Evolutionary conservation across 352 stramenopile species (phyloP).

Genomic region (Hyaloperonospora brassicae): DNA sequence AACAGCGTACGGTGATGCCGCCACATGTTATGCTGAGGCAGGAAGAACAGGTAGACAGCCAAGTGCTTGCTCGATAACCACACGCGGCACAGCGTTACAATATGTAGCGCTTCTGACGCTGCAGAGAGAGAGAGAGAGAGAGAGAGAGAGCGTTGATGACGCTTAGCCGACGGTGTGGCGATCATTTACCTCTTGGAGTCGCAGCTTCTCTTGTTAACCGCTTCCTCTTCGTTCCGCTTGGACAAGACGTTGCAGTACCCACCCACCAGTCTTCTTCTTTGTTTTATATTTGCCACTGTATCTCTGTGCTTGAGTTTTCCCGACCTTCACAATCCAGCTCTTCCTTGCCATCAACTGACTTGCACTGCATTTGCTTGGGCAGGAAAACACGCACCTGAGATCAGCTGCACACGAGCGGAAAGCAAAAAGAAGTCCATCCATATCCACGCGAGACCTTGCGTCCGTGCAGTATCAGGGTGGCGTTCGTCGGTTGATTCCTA

Average conservation of each 20-base stretch:
- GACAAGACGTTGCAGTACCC: slow-evolving; percentile 29
- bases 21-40: no score
- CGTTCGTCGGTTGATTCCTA: slow-evolving; percentile 4
- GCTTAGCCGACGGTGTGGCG: slow-evolving; percentile 2
- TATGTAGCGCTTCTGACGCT: slow-evolving; percentile 7
- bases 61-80: no score
- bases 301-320: slow-evolving; percentile 31
- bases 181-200: slow-evolving; percentile 12
- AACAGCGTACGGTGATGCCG: no score
- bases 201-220: slow-evolving; percentile 10
- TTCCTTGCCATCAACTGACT: slow-evolving; percentile 19
- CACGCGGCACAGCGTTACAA: not conserved
- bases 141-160: no score
- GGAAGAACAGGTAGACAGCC: no score
- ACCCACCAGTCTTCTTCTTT: slow-evolving; percentile 20
- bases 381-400: slow-evolving; percentile 17
- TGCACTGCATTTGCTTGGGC: slow-evolving; percentile 2
- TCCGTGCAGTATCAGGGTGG: slow-evolving; percentile 18
- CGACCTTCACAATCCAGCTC: slow-evolving; percentile 22
- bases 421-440: slow-evolving; percentile 5
- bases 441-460: slow-evolving; percentile 18
- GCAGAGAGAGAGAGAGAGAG: not conserved
- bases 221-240: slow-evolving; percentile 28
- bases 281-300: slow-evolving; percentile 39
- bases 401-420: slow-evolving; percentile 15